A percentile compares a stretch with the other conserved stretches of the same genome.
These are phyloP conservation scores for Brasilioporus rufonigricans DNA, from an alignment of 768 basidiomycete genomes.

Conservation along the genomic window DNA sequence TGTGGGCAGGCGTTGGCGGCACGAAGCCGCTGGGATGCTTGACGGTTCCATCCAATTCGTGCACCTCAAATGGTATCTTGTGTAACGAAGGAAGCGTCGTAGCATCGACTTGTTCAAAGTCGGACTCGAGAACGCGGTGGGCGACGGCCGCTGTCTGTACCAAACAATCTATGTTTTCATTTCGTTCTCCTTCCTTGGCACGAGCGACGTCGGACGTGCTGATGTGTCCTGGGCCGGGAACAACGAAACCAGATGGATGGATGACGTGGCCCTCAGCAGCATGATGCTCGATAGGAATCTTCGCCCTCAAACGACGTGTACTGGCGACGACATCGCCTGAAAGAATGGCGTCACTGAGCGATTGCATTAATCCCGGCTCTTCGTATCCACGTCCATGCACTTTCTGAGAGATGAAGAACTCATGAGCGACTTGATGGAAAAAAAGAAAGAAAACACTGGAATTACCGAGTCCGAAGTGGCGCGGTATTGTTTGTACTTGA, in stretches of 20 bases:
- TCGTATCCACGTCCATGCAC: slow-evolving; percentile 1
- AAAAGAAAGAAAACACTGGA: rapidly evolving
- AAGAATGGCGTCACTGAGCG: slow-evolving; percentile 20
- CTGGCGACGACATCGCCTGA: slow-evolving; percentile 25
- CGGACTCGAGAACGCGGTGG: slow-evolving; percentile 30
- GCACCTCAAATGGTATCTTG: slow-evolving; percentile 44
- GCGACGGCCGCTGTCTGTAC: slow-evolving; percentile 33
- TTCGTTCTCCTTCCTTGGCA: slow-evolving; percentile 25
- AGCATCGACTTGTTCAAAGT: slow-evolving; percentile 25
- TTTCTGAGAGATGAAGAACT: background rate
- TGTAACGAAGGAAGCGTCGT: slow-evolving; percentile 25
- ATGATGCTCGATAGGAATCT: slow-evolving; percentile 28
- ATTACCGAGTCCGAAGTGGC: slow-evolving; percentile 9
- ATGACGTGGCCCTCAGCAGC: slow-evolving; percentile 13
- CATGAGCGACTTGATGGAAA: background rate
- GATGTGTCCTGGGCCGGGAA: slow-evolving; percentile 30
- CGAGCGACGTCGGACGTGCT: slow-evolving; percentile 24
- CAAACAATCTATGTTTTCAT: slow-evolving; percentile 17
- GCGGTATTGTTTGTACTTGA: slow-evolving; percentile 26
- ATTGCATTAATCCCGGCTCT: slow-evolving; percentile 20
- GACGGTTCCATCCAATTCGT: slow-evolving; percentile 36
- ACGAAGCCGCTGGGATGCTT: slow-evolving; percentile 43
- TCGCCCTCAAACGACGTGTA: slow-evolving; percentile 29
- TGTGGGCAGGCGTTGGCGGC: slow-evolving; percentile 40
- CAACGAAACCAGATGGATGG: slow-evolving; percentile 30